Evolutionary conservation across 495 filamentous ascomycete genomes (phyloP).

Genomic region (Trichocladium uniseriatum): DNA sequence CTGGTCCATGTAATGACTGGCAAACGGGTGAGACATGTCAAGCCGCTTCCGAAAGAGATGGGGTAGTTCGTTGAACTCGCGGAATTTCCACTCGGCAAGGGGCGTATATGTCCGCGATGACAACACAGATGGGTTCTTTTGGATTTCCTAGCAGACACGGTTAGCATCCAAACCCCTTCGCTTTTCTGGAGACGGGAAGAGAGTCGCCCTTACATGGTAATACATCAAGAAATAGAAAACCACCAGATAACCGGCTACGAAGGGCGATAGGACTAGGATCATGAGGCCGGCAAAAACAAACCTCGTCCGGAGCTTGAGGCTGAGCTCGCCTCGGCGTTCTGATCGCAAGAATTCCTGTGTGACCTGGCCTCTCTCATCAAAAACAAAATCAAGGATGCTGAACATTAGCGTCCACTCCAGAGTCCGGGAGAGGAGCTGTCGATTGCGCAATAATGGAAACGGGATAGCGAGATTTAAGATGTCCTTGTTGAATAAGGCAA

Average conservation of each 20-base stretch:
- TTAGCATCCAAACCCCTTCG: not conserved
- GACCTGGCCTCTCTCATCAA: constrained; percentile 78
- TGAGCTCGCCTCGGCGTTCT: constrained; percentile 66
- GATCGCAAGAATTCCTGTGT: constrained; percentile 75
- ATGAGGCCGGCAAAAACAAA: constrained; percentile 76
- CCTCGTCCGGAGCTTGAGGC: constrained; percentile 60
- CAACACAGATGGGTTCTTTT: constrained; percentile 73
- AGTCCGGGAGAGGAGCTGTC: constrained; percentile 69
- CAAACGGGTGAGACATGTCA: constrained; percentile 92
- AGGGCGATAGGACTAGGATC: constrained; percentile 77
- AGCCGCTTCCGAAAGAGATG: constrained; percentile 83
- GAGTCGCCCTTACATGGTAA: constrained; percentile 56
- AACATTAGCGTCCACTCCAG: constrained; percentile 83
- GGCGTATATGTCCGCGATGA: constrained; percentile 83
- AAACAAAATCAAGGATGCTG: constrained; percentile 87
- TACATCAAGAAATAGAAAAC: constrained; percentile 86
- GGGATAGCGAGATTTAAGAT: constrained; percentile 79
- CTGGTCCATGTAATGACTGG: constrained; percentile 84
- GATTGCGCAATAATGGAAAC: constrained; percentile 69
- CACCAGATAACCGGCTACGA: constrained; percentile 71
- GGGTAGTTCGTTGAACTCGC: constrained; percentile 93
- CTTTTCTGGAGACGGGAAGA: not conserved
- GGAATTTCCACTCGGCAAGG: constrained; percentile 94
- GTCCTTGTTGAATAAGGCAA: constrained; percentile 94
- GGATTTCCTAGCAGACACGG: constrained; percentile 59